Base-by-base conservation (phyloP, 805 yeast species). In the Cyberlindnera lachancei region DNA sequence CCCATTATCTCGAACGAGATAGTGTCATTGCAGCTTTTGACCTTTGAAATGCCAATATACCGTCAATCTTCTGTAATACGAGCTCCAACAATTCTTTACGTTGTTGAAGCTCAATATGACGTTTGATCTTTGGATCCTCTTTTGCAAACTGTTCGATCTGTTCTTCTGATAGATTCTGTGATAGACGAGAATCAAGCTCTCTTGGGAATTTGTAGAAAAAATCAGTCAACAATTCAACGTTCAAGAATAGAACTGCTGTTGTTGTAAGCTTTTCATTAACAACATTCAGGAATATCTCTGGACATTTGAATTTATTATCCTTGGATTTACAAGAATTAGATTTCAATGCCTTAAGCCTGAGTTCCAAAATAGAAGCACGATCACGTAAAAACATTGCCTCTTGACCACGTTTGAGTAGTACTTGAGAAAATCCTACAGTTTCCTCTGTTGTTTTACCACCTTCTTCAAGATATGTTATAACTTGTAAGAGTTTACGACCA, bases 171-270 rank as follows among this genome's bases (percentile, higher is more conserved):
- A 92, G 62, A 25, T 68, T 67, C 38, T 67, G 64, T 30, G 79
- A 77, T 35, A 92, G 69, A 42, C 76, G 75, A 31, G 66, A 66
- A 55, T 92, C 99, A 40, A 92, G 66, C 56, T 87, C 96, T 37
- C 97, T 70, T 3, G 99, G 97, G 58, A 92, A 90, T 46, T 87
- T 86, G 57, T 94, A 92, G 54, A 90, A 94, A 52, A 92, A 92
- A 58, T 94, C 98, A 44, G 94, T 82, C 41, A 92, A 64, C 35
- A 92, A 64, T 58, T 92, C 99, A 35, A 94, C 97, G 52, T 92
- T 92, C 53, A 92, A 62, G 49, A 92, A 92, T 40, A 92, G 59
- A 4, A 92, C 92, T 0, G 98, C 92, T 0, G 98, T 92, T 10
- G 90, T 81, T 0, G 96, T 85, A 16, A 92, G 63, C 56, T 92